Evolutionary conservation across 169 alveolate genomes (phyloP), one percentile per base, ranked within the genome.

Genomic region (Sarcocystis neurona): DNA sequence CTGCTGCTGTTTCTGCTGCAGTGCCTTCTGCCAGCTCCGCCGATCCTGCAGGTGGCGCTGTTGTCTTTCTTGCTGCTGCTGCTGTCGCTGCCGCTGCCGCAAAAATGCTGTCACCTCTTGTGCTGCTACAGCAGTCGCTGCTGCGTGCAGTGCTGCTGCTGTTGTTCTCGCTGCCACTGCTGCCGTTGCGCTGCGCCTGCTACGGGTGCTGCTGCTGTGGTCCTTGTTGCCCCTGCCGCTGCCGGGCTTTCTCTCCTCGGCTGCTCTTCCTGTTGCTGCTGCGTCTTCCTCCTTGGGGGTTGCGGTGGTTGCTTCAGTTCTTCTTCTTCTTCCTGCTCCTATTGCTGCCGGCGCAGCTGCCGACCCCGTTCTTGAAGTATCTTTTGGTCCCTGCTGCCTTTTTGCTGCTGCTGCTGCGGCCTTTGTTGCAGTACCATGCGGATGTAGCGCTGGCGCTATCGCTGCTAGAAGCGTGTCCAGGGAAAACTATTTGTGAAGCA

Each of bases 371-470:
- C 47, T 30, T 23, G 12, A 41, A 41, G 5, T 68, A 4, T 37
- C 23, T 39, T 12, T 1, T 37, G 80, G 10, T 5, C 32, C 6
- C 39, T 72, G 18, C 53, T 37, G 15, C 41, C 53, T 27, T 0
- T 68, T 37, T 72, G 56, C 0, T 4, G 3, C 60, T 3, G 32
- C 0, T 6, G 27, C 43, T 41, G 12, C 43, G 15, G 44, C 53
- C 0, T 85, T 60, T 30, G 60, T 23, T 41, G 78, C 87, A 90
- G 93, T 94, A 93, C 84, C 95, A 94, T 77, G 95, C 97, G 18
- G 97, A 95, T 84, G 94, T 95, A 50, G 93, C 97, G 72, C 89
- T 94, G 87, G 92, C 94, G 39, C 86, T 94, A 90, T 89, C 92
- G 47, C 94, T 95, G 50, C 91, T 95, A 88, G 95, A 95, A 84